A percentile compares a stretch with the other conserved stretches of the same genome.
These are phyloP conservation scores for Colletotrichum tamarilloi DNA, from an alignment of 2,329 filamentous ascomycete genomes.

Conservation along the genomic window DNA sequence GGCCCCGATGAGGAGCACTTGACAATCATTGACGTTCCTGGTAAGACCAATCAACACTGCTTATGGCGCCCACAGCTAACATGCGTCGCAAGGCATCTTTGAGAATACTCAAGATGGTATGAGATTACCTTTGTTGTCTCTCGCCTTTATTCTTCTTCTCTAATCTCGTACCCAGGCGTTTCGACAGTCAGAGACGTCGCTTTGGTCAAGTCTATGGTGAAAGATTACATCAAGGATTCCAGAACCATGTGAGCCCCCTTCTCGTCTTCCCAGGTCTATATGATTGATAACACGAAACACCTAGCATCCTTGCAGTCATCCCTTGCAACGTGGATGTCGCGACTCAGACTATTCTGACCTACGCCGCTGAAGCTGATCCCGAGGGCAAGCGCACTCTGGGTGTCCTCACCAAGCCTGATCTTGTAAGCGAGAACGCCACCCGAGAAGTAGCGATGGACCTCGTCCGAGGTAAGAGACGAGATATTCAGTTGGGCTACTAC, in stretches of 20 bases:
- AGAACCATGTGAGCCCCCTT: slow-evolving; percentile 53
- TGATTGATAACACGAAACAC: neutral
- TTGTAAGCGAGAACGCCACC: slow-evolving; percentile 43
- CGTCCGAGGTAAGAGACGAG: slow-evolving; percentile 33
- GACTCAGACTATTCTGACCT: slow-evolving; percentile 52
- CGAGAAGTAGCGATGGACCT: slow-evolving; percentile 35
- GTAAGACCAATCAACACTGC: slow-evolving; percentile 54
- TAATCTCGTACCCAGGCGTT: neutral
- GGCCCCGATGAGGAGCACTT: slow-evolving; percentile 38
- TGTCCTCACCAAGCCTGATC: slow-evolving; percentile 59
- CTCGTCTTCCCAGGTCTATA: rapidly evolving
- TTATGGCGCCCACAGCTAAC: slow-evolving; percentile 50
- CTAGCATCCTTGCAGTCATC: slow-evolving; percentile 56
- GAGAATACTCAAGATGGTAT: slow-evolving; percentile 30
- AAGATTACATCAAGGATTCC: slow-evolving; percentile 55
- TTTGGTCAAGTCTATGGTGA: slow-evolving; percentile 41
- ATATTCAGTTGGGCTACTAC: slow-evolving; percentile 39
- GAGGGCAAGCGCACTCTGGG: slow-evolving; percentile 55
- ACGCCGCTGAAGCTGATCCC: slow-evolving; percentile 51
- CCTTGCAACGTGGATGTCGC: slow-evolving; percentile 53
- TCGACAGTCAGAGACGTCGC: slow-evolving; percentile 45
- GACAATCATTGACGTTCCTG: slow-evolving; percentile 45
- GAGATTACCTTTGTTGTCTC: neutral
- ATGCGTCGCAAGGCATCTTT: slow-evolving; percentile 50
- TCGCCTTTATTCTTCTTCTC: neutral